A percentile compares a stretch with the other conserved stretches of the same genome.
These are phyloP conservation scores for Termitomyces sp. DNA, from an alignment of 768 basidiomycete genomes.

Conservation along the genomic window DNA sequence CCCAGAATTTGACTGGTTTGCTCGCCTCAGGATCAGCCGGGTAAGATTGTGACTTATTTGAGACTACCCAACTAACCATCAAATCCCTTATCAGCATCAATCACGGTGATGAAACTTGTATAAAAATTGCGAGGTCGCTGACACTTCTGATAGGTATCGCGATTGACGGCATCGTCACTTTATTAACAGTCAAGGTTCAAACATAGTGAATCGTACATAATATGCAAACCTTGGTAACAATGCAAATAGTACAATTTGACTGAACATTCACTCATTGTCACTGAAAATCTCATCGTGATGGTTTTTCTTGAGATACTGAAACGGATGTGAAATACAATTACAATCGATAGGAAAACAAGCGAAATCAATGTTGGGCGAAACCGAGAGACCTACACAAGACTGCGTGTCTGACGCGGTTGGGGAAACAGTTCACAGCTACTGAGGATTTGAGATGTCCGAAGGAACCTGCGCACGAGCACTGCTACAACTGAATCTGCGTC, in stretches of 20 bases:
- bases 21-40: slow-evolving; percentile 45
- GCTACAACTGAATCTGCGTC: slow-evolving; percentile 8
- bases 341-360: background rate
- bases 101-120: slow-evolving; percentile 18
- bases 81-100: slow-evolving; percentile 21
- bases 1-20: slow-evolving; percentile 45
- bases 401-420: background rate
- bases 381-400: background rate
- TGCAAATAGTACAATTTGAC: background rate
- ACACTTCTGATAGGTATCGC: slow-evolving; percentile 40
- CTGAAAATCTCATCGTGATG: background rate
- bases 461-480: background rate
- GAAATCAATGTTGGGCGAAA: background rate
- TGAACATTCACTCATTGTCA: background rate
- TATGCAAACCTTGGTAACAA: background rate
- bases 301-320: background rate
- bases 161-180: slow-evolving; percentile 48
- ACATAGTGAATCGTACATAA: background rate
- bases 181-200: slow-evolving; percentile 46
- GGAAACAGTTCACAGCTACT: background rate
- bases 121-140: background rate
- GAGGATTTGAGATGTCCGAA: background rate
- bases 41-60: slow-evolving; percentile 16
- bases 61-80: background rate
- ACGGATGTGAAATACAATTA: background rate